A percentile compares a stretch with the other conserved stretches of the same genome.
phyloP scores from a whole-genome alignment of 2,329 filamentous ascomycete species.

The Aureobasidium sp. region DNA sequence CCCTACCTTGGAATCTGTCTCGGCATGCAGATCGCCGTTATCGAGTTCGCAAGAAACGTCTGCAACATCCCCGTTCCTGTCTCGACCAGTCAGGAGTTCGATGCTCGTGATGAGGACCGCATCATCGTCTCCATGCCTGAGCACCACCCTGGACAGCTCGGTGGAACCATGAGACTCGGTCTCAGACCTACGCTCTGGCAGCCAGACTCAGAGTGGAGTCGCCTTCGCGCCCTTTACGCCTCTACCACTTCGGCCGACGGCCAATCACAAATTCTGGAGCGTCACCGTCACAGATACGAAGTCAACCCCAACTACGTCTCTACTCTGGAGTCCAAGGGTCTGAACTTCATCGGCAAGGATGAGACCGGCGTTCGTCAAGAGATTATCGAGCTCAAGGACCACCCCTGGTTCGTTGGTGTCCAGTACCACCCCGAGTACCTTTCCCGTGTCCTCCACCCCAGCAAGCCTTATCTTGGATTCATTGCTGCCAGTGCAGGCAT shows the following conservation, averaged over 20 bases:
- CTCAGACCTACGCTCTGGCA: constrained; percentile 69
- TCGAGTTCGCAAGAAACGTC: constrained; percentile 75
- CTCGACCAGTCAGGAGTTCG: constrained; percentile 50
- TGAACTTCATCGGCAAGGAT: constrained; percentile 73
- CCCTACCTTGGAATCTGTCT: constrained; percentile 88
- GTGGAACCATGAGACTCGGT: constrained; percentile 82
- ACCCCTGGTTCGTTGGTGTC: constrained; percentile 77
- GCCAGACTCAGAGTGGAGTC: constrained; percentile 65
- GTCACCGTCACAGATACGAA: constrained; percentile 85
- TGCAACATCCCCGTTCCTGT: constrained; percentile 49
- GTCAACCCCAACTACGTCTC: constrained; percentile 75
- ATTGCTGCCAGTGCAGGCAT: constrained; percentile 68
- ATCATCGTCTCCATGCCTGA: constrained; percentile 93
- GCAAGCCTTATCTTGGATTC: constrained; percentile 73
- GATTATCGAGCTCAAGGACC: constrained; percentile 70
- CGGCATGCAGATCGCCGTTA: constrained; percentile 86
- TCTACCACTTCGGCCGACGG: constrained; percentile 30
- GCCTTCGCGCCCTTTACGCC: constrained; percentile 67
- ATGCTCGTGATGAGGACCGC: constrained; percentile 53
- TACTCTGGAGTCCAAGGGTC: constrained; percentile 56
- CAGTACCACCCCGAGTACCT: constrained; percentile 88
- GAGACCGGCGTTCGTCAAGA: constrained; percentile 73
- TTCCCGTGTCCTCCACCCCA: constrained; percentile 64
- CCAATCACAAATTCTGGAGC: constrained; percentile 47
- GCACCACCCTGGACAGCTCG: constrained; percentile 64